phyloP scores from a whole-genome alignment of 345 rosid species.

The Lenwebbia sp. region DNA sequence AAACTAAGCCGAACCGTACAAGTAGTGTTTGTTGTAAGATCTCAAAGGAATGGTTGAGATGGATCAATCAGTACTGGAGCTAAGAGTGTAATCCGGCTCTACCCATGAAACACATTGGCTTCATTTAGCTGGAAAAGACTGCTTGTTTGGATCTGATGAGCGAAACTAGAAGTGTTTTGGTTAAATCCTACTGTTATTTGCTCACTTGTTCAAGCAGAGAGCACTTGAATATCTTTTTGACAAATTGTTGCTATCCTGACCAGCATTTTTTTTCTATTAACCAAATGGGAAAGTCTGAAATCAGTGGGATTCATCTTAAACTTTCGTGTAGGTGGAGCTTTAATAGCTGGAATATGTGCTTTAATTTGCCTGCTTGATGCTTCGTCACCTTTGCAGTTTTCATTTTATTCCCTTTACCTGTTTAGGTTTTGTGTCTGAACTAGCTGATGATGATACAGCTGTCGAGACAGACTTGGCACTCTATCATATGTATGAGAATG shows the following conservation, averaged over 20 bases:
- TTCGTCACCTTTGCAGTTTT: neutral
- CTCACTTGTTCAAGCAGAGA: neutral
- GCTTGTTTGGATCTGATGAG: neutral
- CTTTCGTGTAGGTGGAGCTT: neutral
- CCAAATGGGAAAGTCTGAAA: neutral
- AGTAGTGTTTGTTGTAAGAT: neutral
- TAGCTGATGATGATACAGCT: neutral
- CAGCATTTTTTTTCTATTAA: neutral
- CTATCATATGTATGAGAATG: neutral
- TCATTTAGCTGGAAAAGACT: neutral
- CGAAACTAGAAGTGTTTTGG: neutral
- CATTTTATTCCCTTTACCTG: neutral
- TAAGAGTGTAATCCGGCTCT: neutral
- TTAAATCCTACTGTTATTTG: neutral
- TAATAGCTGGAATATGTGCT: neutral
- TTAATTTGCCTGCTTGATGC: neutral
- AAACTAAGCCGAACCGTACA: neutral
- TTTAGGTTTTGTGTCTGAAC: neutral
- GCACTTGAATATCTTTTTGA: neutral
- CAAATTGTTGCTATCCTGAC: constrained; percentile 16
- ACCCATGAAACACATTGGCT: neutral
- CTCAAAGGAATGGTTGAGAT: neutral
- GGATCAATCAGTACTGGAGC: neutral
- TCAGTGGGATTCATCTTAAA: constrained; percentile 9
- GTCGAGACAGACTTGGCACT: neutral